Conservation (phyloP, 108 stramenopile species). For the Craspedostauros australis region DNA sequence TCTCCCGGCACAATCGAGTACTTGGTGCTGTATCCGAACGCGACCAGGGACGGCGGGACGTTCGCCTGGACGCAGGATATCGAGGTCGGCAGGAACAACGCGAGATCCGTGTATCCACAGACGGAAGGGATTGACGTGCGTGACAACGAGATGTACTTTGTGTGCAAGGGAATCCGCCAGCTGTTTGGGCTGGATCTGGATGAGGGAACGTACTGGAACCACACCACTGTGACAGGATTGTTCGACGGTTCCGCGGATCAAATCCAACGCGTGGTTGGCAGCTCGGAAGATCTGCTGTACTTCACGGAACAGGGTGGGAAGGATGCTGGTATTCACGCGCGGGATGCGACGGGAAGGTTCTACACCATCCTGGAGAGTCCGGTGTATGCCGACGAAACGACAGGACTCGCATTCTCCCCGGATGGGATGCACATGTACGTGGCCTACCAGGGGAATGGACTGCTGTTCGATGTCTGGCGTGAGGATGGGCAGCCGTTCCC, state of each 20-base stretch:
- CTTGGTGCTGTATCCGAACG: conserved; percentile 23
- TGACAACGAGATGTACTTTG: conserved; percentile 24
- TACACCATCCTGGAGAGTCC: conserved; percentile 32
- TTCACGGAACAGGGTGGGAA: conserved; percentile 44
- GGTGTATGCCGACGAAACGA: conserved; percentile 32
- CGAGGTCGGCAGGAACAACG: conserved; percentile 15
- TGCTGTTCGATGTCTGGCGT: conserved; percentile 39
- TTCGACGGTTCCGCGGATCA: conserved; percentile 40
- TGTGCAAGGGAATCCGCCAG: conserved; percentile 25
- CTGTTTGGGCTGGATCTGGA: conserved; percentile 38
- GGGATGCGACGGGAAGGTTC: conserved; percentile 21
- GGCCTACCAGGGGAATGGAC: conserved; percentile 38
- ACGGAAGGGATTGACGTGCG: conserved; percentile 32
- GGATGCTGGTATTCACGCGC: conserved; percentile 34
- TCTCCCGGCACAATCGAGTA: conserved; percentile 32
- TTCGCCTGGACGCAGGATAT: conserved; percentile 29
- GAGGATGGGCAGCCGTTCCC: conserved; percentile 40
- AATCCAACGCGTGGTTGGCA: conserved; percentile 2
- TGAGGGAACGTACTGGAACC: conserved; percentile 13
- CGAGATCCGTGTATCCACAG: conserved; percentile 22
- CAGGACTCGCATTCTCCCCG: conserved; percentile 53
- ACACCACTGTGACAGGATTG: conserved; percentile 13
- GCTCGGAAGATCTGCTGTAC: conserved; percentile 28
- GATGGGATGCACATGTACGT: conserved; percentile 48
- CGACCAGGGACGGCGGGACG: conserved; percentile 13